Evolutionary conservation across 1,284 basidiomycete species (phyloP), one percentile per base, ranked within the genome.

Genomic region (Bjerkandera adusta): DNA sequence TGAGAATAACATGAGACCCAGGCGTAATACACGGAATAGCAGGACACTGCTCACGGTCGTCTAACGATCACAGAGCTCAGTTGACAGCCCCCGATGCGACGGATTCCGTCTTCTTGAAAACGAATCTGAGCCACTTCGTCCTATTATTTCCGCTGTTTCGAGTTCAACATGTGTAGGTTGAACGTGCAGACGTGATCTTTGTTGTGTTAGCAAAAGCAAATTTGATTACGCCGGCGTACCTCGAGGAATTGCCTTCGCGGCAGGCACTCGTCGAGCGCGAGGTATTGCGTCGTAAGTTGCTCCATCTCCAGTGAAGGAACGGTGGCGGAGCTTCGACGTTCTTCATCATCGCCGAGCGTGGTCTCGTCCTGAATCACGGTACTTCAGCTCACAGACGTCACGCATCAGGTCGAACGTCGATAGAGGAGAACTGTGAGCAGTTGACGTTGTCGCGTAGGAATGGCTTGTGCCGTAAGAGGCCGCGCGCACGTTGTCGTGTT

Each of bases 251-350:
- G 79, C 40, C 89, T 79, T 10, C 73, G 75, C 0, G 87, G 85
- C 1, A 93, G 76, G 58, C 94, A 97, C 65, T 99, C 98, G 69
- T 97, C 92, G 3, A 99, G 71, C 1, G 95, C 94, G 10, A 98
- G 68, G 66, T 98, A 99, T 43, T 75, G 79, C 0, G 95, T 98
- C n/a, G n/a, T n/a, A n/a, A n/a, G n/a, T n/a, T n/a, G n/a, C n/a
- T n/a, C n/a, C n/a, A n/a, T n/a, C n/a, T n/a, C n/a, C n/a, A n/a
- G n/a, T n/a, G n/a, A n/a, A n/a, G n/a, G n/a, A n/a, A n/a, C n/a
- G n/a, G n/a, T n/a, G n/a, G n/a, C n/a, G n/a, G n/a, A n/a, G n/a
- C n/a, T n/a, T n/a, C n/a, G n/a, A n/a, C n/a, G n/a, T n/a, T n/a
- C n/a, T n/a, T n/a, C n/a, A n/a, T n/a, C n/a, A n/a, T n/a, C n/a